Evolutionary conservation across 148 eudicot genomes (phyloP), one percentile per base, ranked within the genome.

Genomic region (Rhododendron kiyosumense): DNA sequence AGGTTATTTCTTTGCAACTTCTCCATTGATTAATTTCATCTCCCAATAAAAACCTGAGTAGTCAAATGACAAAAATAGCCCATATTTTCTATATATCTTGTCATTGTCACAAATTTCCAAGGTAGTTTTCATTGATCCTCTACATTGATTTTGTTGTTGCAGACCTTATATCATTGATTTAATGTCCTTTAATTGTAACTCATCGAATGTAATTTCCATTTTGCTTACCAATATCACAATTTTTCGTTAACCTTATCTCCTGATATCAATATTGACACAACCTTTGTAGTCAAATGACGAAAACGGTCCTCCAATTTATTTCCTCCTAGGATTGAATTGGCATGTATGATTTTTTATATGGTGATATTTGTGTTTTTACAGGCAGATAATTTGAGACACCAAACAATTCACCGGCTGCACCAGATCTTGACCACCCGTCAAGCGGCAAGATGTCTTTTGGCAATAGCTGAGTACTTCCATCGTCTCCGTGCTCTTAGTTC

Each of bases 401-500:
- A 95, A 81, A 95, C 94, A 24, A 84, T 95, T 69, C 96, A 95
- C 86, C 89, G 92, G 81, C 89, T 97, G 51, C 91, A 90, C 75
- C 98, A 95, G 81, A 78, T 92, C 82, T 85, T 97, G 24, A 95
- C 99, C 2, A 92, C 92, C 34, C 93, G 94, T 20, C 98, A 97
- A 86, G 94, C 95, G 0, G 99, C 99, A 1, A 82, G 94, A 89
- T 94, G 98, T 86, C 94, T 97, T 89, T 83, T 97, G 84, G 97
- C 98, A 12, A 94, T 95, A 13, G 95, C 94, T 3, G 99, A 97
- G 90, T 94, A 97, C 85, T 94, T 93, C 86, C 98, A 97, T 61
- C 96, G 99, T 46, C 99, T 97, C 57, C 95, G 99, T 28, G 93
- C 96, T 46, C 98, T 97, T 74, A 97, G 99, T 90, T 93, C 98